These are phyloP conservation scores for Silene vulgaris DNA, from an alignment of 179 eudicot genomes.

Conservation along the genomic window DNA sequence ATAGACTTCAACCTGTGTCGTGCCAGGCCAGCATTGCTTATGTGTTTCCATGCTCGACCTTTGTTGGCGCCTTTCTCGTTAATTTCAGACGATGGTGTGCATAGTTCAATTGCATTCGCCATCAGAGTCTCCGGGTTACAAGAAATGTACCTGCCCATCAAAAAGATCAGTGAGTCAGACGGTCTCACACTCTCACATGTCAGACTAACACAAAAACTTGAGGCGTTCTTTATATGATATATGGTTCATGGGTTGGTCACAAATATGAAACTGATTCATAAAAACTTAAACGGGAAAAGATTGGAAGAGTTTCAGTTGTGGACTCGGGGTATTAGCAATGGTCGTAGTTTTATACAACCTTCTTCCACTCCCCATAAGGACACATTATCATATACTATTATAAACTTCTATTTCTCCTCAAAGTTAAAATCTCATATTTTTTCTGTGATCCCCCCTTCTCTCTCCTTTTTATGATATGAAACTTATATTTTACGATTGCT, in stretches of 20 bases:
- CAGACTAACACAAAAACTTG: background rate
- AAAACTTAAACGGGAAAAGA: background rate
- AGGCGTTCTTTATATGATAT: background rate
- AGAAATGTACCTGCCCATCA: conserved; percentile 67
- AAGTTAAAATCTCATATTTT: no score
- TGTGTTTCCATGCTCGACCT: conserved; percentile 69
- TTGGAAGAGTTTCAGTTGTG: background rate
- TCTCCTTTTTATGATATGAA: no score
- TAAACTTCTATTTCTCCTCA: no score
- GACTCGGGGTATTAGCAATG: background rate
- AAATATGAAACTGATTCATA: background rate
- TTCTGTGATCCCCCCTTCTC: no score
- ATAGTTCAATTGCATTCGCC: conserved; percentile 91
- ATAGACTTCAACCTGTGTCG: conserved; percentile 81
- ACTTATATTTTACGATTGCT: no score
- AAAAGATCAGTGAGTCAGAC: background rate
- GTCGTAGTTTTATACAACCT: no score
- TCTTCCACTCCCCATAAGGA: no score
- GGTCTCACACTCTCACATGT: background rate
- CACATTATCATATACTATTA: no score
- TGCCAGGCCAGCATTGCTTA: conserved; percentile 83
- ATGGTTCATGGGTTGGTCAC: background rate
- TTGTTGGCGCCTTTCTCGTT: conserved; percentile 55
- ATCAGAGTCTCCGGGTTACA: conserved; percentile 92
- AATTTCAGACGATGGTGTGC: conserved; percentile 71